A percentile compares a stretch with the other conserved stretches of the same genome.
phyloP scores from a whole-genome alignment of 352 stramenopile genomes.

The Sclerospora graminicola region DNA sequence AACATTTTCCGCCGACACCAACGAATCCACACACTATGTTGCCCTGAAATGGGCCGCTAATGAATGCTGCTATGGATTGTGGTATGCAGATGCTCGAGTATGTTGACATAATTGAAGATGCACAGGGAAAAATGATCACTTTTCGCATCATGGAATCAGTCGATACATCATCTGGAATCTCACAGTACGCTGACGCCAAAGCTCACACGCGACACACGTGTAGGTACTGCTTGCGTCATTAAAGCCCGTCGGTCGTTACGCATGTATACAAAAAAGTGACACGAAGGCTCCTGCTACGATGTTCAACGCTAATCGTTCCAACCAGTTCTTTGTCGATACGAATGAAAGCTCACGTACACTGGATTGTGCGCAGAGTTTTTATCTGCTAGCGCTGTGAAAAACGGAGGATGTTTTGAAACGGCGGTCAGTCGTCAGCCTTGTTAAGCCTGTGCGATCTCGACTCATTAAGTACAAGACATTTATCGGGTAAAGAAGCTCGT shows the following conservation, averaged over 20 bases:
- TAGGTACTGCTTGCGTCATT: slow-evolving; percentile 74
- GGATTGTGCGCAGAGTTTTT: slow-evolving; percentile 52
- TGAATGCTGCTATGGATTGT: slow-evolving; percentile 68
- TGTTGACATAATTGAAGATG: slow-evolving; percentile 83
- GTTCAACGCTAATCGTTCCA: too few relatives aligned
- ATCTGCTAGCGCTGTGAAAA: slow-evolving; percentile 4
- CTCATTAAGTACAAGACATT: slow-evolving; percentile 83
- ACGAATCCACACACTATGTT: slow-evolving; percentile 64
- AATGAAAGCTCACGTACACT: too few relatives aligned
- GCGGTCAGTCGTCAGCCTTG: slow-evolving; percentile 61
- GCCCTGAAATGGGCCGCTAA: slow-evolving; percentile 80
- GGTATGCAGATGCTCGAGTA: slow-evolving; percentile 84
- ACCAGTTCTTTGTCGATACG: slow-evolving; percentile 13
- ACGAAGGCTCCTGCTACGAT: slow-evolving; percentile 7
- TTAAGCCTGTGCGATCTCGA: slow-evolving; percentile 60
- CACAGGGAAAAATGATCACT: slow-evolving; percentile 70
- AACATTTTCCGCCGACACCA: slow-evolving; percentile 62
- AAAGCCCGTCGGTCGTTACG: slow-evolving; percentile 52
- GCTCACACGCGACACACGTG: slow-evolving; percentile 63
- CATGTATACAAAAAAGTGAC: slow-evolving; percentile 7
- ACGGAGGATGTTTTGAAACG: slow-evolving; percentile 20
- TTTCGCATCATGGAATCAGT: slow-evolving; percentile 83
- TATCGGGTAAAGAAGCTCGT: slow-evolving; percentile 18
- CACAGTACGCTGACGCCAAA: slow-evolving; percentile 47
- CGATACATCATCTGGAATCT: slow-evolving; percentile 43